Evolutionary conservation across 495 filamentous ascomycete genomes (phyloP).

Genomic region (Tetracladium setigerum): DNA sequence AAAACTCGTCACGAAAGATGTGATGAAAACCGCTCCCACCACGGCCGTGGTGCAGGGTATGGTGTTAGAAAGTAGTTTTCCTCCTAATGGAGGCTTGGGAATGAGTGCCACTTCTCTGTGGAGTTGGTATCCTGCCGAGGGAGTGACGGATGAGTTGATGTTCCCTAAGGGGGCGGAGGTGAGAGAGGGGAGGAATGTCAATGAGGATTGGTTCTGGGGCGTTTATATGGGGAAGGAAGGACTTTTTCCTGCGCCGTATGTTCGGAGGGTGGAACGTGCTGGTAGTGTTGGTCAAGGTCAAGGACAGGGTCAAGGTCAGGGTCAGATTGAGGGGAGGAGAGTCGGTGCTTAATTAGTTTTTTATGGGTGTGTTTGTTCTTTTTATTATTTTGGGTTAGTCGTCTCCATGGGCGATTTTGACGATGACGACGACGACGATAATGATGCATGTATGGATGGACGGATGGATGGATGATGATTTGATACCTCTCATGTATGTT

Average conservation of each 20-base stretch:
- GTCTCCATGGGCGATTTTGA: too few relatives aligned
- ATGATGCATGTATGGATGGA: too few relatives aligned
- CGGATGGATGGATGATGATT: too few relatives aligned
- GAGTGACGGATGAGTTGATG: conserved; percentile 60
- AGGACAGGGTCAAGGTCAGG: too few relatives aligned
- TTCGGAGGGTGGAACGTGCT: conserved; percentile 34
- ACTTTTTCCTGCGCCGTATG: conserved; percentile 69
- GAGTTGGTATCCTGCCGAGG: conserved; percentile 61
- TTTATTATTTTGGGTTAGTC: too few relatives aligned
- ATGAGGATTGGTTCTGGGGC: conserved; percentile 81
- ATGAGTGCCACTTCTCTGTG: conserved; percentile 55
- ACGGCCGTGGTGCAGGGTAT: not conserved
- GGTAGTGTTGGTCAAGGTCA: not conserved
- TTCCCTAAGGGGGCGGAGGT: conserved; percentile 82
- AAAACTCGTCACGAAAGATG: conserved; percentile 27
- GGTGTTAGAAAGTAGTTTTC: conserved; percentile 34
- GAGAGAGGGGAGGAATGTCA: conserved; percentile 70
- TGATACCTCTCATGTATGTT: too few relatives aligned
- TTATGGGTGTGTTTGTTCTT: too few relatives aligned
- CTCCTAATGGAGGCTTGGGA: conserved; percentile 64
- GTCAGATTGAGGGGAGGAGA: too few relatives aligned
- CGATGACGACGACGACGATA: too few relatives aligned
- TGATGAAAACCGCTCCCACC: conserved; percentile 27
- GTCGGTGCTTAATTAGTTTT: too few relatives aligned
- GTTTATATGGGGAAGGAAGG: conserved; percentile 69